Base-by-base conservation (phyloP, 148 eudicot species). In the Chenopodium formosanum region DNA sequence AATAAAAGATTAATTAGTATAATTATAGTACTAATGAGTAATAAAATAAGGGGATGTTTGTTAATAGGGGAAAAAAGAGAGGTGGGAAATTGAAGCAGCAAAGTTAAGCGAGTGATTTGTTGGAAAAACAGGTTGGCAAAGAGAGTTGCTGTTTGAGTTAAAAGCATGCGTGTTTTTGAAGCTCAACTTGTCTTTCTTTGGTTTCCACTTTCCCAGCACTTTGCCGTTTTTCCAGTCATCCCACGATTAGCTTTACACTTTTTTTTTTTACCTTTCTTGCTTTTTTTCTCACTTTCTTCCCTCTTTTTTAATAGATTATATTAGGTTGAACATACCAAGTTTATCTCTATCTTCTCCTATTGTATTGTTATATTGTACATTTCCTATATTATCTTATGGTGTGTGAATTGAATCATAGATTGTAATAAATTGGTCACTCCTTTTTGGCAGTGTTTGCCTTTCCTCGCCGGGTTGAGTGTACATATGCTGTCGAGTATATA, bases 181-280 rank as follows among this genome's bases (percentile, higher is more conserved):
- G 83, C 79, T 84, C 70, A 73, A 81, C 58, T 81, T 84, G 86
- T 84, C 86, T 77, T 65, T 37, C 64, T 77, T 81, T 77, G 77
- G 86, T 84, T 83, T 78, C 86, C 78, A 63, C 84, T 84, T 84
- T 84, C 56, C 81, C 83, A 72, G 25, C 86, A 84, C 11, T 80
- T 81, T 81, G 81, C 86, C 84, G 68, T 77, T 2, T 64, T 81
- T 65, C 70, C 7, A 17, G 80, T 72, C 78, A 23, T 17, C 37
- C 44, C 12, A 20, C 19, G 6, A 40, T 40, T 40, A 2, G 9
- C 56, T 70, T 62, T 48, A 56, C 66, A 75, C 73, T 71, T 76
- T 20, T 27, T 27, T 27, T 27, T 70, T 40, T 60, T 60, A 31
- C 48, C 4, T 67, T 48, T 81, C 47, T 50, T 23, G 0, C 50